These are phyloP conservation scores for Eustoma russellianum DNA, from an alignment of 257 asterid species.

Conservation along the genomic window DNA sequence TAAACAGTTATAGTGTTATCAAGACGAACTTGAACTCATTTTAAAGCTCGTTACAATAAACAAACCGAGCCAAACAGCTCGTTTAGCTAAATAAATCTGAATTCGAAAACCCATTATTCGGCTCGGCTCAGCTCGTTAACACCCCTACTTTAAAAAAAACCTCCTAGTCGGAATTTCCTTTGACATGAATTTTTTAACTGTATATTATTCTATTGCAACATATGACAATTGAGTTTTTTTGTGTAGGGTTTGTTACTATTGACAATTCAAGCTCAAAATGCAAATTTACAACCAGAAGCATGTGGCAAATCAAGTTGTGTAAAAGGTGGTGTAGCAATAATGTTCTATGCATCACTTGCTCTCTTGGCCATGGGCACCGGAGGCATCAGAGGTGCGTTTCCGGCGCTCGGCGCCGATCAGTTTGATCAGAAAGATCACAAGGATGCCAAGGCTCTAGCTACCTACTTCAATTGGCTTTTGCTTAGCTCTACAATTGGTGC, in stretches of 20 bases:
- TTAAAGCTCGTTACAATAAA: too few relatives aligned
- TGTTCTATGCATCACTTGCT: constrained; percentile 35
- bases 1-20: too few relatives aligned
- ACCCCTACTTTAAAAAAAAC: too few relatives aligned
- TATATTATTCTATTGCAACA: too few relatives aligned
- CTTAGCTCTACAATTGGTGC: constrained; percentile 40
- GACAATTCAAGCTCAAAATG: constrained; percentile 35
- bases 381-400: constrained; percentile 43
- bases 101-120: too few relatives aligned
- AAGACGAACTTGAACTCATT: too few relatives aligned
- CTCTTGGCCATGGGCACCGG: constrained; percentile 45
- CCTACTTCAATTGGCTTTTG: constrained; percentile 44
- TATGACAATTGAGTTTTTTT: not conserved
- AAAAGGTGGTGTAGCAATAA: constrained; percentile 25
- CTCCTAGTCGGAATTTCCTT: too few relatives aligned
- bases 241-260: constrained; percentile 32
- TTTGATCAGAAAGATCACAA: constrained; percentile 28
- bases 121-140: too few relatives aligned
- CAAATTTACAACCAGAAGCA: constrained; percentile 21
- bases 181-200: too few relatives aligned
- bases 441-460: constrained; percentile 31
- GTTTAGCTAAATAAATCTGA: too few relatives aligned
- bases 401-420: constrained; percentile 55
- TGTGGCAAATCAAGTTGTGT: constrained; percentile 26
- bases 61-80: too few relatives aligned